These are phyloP conservation scores for Lobosporangium transversale DNA, from an alignment of 192 early-diverging fungal genomes.

Conservation along the genomic window DNA sequence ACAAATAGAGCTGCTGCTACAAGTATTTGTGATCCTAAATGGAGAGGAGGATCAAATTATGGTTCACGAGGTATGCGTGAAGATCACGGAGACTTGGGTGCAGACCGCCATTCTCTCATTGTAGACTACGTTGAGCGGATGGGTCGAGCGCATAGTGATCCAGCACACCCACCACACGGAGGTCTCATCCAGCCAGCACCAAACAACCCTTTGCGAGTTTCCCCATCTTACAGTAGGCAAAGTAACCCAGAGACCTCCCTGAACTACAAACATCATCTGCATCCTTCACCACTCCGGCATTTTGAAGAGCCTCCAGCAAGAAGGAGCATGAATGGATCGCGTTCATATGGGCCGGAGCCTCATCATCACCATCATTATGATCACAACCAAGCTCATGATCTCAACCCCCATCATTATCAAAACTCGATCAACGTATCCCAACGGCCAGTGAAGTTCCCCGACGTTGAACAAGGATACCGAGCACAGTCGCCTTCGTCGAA, in stretches of 20 bases:
- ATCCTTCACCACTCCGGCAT: background rate
- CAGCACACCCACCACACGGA: constrained; percentile 1
- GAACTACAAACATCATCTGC: background rate
- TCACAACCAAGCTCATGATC: too few relatives aligned
- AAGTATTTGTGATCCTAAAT: constrained; percentile 15
- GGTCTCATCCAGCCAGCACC: constrained; percentile 17
- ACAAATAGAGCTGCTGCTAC: constrained; percentile 37
- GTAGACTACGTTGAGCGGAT: background rate
- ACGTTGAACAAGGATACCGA: background rate
- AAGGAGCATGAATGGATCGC: too few relatives aligned
- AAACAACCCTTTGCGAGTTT: background rate
- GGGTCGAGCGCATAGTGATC: background rate
- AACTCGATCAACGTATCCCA: too few relatives aligned
- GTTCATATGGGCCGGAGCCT: too few relatives aligned
- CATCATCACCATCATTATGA: too few relatives aligned
- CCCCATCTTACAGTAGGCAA: background rate
- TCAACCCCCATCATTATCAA: too few relatives aligned
- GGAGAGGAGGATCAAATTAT: background rate
- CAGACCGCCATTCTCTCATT: background rate
- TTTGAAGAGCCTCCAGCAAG: background rate
- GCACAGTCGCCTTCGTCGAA: background rate
- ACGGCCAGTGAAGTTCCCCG: too few relatives aligned
- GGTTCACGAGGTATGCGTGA: background rate
- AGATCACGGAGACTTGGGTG: background rate
- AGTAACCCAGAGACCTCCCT: background rate